Conservation (phyloP, 139 green algal genomes). For the Chlorella vulgaris region DNA sequence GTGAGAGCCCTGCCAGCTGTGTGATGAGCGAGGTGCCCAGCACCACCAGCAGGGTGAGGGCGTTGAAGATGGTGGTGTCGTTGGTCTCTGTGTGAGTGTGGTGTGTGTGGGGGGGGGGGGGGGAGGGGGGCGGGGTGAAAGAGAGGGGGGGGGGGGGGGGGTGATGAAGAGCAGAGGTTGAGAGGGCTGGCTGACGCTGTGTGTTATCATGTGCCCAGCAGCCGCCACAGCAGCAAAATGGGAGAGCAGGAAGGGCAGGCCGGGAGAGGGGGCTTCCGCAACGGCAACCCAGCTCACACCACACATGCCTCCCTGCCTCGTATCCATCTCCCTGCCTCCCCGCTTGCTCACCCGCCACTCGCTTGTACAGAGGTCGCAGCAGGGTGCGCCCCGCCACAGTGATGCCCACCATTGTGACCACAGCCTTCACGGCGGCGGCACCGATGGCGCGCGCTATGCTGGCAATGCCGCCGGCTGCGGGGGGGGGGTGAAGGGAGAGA, state of each 20-base stretch:
- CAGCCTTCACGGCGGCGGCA: slow-evolving; percentile 91
- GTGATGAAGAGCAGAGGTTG: no score
- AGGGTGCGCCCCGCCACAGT: slow-evolving; percentile 69
- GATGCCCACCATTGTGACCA: slow-evolving; percentile 84
- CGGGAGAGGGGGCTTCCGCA: no score
- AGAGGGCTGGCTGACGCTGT: no score
- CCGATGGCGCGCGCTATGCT: slow-evolving; percentile 88
- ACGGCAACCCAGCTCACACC: no score
- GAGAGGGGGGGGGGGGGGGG: neutral
- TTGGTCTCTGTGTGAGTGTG: slow-evolving; percentile 60
- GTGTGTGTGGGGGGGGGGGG: neutral
- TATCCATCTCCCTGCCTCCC: neutral
- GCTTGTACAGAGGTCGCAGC: slow-evolving; percentile 64
- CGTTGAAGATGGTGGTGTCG: slow-evolving; percentile 96
- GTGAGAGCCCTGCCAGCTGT: slow-evolving; percentile 85
- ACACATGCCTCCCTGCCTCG: no score
- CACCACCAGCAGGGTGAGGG: slow-evolving; percentile 76
- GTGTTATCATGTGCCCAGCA: no score
- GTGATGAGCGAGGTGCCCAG: slow-evolving; percentile 83
- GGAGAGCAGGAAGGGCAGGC: no score
- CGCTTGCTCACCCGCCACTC: slow-evolving; percentile 45
- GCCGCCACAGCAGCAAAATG: no score
- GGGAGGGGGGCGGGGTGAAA: neutral
- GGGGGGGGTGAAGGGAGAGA: neutral
- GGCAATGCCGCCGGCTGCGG: slow-evolving; percentile 55